phyloP scores from a whole-genome alignment of 2,329 filamentous ascomycete species.

The Cryphonectria carpinicola region DNA sequence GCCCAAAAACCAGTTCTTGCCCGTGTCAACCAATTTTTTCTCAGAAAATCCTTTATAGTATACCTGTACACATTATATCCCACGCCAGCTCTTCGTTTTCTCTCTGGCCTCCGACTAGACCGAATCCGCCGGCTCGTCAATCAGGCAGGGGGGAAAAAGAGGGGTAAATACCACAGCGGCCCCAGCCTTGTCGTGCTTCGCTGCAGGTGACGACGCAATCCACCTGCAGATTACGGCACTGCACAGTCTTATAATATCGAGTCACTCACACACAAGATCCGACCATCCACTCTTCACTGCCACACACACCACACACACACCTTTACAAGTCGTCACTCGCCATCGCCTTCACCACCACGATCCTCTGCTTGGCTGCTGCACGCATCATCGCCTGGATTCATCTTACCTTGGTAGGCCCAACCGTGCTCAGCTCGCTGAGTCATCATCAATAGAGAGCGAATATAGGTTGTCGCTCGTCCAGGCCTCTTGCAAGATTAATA shows the following conservation, averaged over 20 bases:
- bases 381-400: neutral
- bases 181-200: neutral
- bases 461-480: neutral
- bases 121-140: neutral
- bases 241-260: neutral
- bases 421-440: neutral
- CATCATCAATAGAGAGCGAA: neutral
- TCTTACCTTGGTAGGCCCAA: neutral
- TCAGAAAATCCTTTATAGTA: neutral
- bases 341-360: neutral
- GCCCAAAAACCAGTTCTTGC: neutral
- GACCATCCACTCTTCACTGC: neutral
- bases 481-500: neutral
- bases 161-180: neutral
- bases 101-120: neutral
- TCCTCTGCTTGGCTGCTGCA: constrained; percentile 1
- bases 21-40: neutral
- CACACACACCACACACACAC: neutral
- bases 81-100: neutral
- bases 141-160: neutral
- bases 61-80: neutral
- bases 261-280: neutral
- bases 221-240: constrained; percentile 2
- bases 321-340: neutral
- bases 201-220: constrained; percentile 9